Conservation (phyloP, 306 rosid species). For the Cicer pinnatifidum region DNA sequence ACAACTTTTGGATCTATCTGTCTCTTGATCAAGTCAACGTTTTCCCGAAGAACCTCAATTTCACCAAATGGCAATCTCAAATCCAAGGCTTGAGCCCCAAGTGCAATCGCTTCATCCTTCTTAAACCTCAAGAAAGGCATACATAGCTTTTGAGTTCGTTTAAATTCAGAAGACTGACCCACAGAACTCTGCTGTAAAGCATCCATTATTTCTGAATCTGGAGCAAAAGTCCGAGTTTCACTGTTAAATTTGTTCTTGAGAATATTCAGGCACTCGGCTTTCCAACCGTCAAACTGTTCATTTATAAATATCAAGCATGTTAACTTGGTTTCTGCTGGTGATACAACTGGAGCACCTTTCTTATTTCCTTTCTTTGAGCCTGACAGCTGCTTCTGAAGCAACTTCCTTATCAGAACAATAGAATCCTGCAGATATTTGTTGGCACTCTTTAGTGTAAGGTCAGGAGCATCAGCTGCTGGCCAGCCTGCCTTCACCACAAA, state of each 20-base stretch:
- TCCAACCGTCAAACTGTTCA: constrained; percentile 85
- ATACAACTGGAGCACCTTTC: constrained; percentile 60
- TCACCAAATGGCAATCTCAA: constrained; percentile 85
- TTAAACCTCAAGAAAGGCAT: constrained; percentile 90
- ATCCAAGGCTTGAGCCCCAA: constrained; percentile 78
- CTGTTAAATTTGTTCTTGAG: constrained; percentile 64
- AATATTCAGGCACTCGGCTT: constrained; percentile 78
- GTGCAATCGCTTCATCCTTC: constrained; percentile 70
- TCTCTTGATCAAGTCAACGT: constrained; percentile 77
- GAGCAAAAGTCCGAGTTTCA: constrained; percentile 54
- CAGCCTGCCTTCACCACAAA: constrained; percentile 87
- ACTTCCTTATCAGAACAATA: constrained; percentile 78
- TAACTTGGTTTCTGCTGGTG: constrained; percentile 53
- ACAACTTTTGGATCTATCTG: constrained; percentile 74
- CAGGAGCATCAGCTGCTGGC: constrained; percentile 79
- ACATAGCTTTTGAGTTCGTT: constrained; percentile 69
- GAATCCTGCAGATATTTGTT: constrained; percentile 88
- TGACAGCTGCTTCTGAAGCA: constrained; percentile 78
- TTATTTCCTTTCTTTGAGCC: constrained; percentile 75
- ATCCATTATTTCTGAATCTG: constrained; percentile 62
- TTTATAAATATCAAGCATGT: constrained; percentile 73
- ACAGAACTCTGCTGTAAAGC: constrained; percentile 66
- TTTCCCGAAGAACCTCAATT: constrained; percentile 75
- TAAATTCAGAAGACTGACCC: constrained; percentile 64
- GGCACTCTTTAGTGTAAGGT: constrained; percentile 72